Conservation (phyloP, 164 flowering plant genomes). For the Annona cherimola region DNA sequence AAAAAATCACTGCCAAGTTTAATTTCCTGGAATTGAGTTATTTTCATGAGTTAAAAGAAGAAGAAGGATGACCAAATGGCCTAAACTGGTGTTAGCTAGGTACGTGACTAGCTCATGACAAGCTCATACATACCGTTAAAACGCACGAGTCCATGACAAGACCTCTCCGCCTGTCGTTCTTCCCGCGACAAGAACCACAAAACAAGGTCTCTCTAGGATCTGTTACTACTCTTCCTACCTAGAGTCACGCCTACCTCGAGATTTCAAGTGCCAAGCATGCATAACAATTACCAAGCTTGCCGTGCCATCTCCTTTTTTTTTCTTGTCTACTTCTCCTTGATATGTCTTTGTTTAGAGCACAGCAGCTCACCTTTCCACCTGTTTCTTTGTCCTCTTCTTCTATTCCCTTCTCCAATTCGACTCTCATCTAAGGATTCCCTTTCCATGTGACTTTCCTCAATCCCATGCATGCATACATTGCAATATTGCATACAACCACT, state of each 20-base stretch:
- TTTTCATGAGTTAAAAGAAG: too few relatives aligned
- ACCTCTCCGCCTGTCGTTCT: conserved; percentile 1
- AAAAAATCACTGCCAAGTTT: too few relatives aligned
- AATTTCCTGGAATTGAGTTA: too few relatives aligned
- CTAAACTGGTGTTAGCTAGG: too few relatives aligned
- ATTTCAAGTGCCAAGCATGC: background rate
- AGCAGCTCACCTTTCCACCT: conserved; percentile 2
- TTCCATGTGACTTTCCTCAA: background rate
- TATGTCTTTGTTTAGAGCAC: background rate
- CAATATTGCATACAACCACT: too few relatives aligned
- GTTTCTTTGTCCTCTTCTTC: conserved; percentile 7
- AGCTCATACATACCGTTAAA: background rate
- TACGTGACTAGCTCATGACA: too few relatives aligned
- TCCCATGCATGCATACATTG: background rate
- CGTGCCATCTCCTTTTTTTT: background rate
- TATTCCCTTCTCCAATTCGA: background rate
- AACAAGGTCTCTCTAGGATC: background rate
- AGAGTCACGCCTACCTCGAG: background rate
- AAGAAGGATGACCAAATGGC: too few relatives aligned
- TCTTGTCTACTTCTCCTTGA: conserved; percentile 1
- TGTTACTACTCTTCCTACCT: background rate
- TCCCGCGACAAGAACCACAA: background rate
- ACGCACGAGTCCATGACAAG: background rate
- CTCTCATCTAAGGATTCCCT: conserved; percentile 11
- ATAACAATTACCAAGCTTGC: background rate